Evolutionary conservation across 306 rosid genomes (phyloP).

Genomic region (Gillenia trifoliata): DNA sequence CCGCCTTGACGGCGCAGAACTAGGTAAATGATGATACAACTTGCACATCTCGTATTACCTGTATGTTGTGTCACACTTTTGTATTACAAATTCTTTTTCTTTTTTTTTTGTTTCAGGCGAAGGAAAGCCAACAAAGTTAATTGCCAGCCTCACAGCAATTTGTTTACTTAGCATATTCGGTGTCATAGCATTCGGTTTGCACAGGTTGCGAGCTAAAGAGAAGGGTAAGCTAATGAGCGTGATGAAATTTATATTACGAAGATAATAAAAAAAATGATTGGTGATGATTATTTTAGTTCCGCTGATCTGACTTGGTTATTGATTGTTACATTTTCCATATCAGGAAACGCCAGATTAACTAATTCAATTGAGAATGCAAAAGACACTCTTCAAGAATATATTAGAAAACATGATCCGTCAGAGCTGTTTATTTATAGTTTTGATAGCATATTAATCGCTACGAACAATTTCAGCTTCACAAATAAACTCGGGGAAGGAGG

Average conservation of each 20-base stretch:
- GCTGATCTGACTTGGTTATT: neutral
- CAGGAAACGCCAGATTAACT: neutral
- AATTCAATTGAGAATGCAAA: neutral
- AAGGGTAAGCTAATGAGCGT: slow-evolving; percentile 10
- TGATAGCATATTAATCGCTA: slow-evolving; percentile 2
- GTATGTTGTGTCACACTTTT: neutral
- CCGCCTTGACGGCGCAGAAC: slow-evolving; percentile 27
- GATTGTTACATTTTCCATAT: neutral
- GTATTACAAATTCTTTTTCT: neutral
- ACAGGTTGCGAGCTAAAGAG: neutral
- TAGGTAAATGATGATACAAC: slow-evolving; percentile 13
- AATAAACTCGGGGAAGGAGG: slow-evolving; percentile 30
- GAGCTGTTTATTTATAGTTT: neutral
- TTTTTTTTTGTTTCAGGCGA: neutral
- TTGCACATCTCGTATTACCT: neutral
- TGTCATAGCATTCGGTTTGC: neutral
- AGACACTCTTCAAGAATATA: neutral
- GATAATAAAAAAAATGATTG: neutral
- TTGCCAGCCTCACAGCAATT: neutral
- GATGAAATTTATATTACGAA: neutral
- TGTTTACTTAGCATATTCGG: neutral
- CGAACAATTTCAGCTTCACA: neutral
- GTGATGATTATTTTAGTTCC: neutral
- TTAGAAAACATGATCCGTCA: neutral
- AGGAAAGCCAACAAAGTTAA: neutral